Percentiles rank a stretch among this genome's conserved stretches.
phyloP scores from a whole-genome alignment of 768 basidiomycete genomes.

The Lepiota brunneoincarnata region DNA sequence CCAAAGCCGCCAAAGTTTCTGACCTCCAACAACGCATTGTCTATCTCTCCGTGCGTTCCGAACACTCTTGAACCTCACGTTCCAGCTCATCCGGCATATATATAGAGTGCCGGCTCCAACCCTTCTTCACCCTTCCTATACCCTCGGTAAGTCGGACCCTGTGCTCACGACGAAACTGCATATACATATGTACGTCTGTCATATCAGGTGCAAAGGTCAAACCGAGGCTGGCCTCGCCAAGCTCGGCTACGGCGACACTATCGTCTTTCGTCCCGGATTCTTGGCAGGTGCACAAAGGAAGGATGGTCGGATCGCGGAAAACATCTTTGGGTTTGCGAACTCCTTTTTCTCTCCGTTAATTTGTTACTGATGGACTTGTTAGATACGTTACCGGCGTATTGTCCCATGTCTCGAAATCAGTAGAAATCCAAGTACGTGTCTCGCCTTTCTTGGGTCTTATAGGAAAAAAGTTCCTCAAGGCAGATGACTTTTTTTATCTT shows the following conservation, averaged over 20 bases:
- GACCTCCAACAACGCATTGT: constrained; percentile 59
- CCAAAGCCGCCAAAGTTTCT: constrained; percentile 55
- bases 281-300: constrained; percentile 46
- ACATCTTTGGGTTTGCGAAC: constrained; percentile 36
- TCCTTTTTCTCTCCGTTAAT: not conserved
- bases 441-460: not conserved
- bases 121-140: constrained; percentile 52
- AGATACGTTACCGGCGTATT: constrained; percentile 36
- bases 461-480: no score
- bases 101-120: constrained; percentile 48
- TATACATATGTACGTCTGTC: not conserved
- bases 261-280: constrained; percentile 65
- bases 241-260: constrained; percentile 68
- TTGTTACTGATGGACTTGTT: not conserved
- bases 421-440: constrained; percentile 43
- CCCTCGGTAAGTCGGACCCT: constrained; percentile 30
- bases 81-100: not conserved
- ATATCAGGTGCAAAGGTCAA: constrained; percentile 63
- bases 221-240: constrained; percentile 68
- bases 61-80: not conserved
- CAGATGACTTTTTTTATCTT: no score
- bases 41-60: constrained; percentile 63
- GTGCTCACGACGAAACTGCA: not conserved
- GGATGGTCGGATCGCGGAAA: constrained; percentile 39
- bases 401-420: constrained; percentile 33